These are phyloP conservation scores for Penicillium sp. DNA, from an alignment of 2,329 filamentous ascomycete species.

Conservation along the genomic window DNA sequence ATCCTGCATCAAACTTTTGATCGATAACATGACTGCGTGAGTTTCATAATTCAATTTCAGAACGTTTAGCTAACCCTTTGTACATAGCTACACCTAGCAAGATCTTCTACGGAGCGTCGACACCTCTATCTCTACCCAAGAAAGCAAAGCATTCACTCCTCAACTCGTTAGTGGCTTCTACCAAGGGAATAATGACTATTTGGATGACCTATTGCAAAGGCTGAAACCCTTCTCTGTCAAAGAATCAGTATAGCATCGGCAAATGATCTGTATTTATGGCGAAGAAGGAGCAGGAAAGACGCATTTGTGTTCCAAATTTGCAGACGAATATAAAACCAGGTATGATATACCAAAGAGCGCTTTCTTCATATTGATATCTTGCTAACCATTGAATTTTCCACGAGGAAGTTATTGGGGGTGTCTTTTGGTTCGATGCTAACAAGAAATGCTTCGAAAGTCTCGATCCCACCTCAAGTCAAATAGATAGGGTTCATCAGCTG, in stretches of 20 bases:
- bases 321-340: background rate
- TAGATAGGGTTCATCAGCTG: fast-evolving
- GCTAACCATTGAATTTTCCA: background rate
- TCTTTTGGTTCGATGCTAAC: too few species aligned
- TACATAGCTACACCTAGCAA: background rate
- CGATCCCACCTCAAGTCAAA: too few species aligned
- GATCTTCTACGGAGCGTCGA: too few species aligned
- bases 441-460: too few species aligned
- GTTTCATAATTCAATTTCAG: background rate
- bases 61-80: background rate
- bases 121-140: too few species aligned
- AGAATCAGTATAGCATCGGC: background rate
- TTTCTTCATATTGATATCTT: background rate
- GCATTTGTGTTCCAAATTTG: background rate
- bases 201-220: background rate
- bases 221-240: background rate
- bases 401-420: too few species aligned
- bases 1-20: background rate
- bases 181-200: background rate
- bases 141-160: background rate
- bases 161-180: background rate
- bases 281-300: background rate
- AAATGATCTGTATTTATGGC: background rate
- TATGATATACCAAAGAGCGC: background rate
- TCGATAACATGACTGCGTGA: background rate